These are phyloP conservation scores for Sonneratia alba DNA, from an alignment of 345 rosid species.

Conservation along the genomic window DNA sequence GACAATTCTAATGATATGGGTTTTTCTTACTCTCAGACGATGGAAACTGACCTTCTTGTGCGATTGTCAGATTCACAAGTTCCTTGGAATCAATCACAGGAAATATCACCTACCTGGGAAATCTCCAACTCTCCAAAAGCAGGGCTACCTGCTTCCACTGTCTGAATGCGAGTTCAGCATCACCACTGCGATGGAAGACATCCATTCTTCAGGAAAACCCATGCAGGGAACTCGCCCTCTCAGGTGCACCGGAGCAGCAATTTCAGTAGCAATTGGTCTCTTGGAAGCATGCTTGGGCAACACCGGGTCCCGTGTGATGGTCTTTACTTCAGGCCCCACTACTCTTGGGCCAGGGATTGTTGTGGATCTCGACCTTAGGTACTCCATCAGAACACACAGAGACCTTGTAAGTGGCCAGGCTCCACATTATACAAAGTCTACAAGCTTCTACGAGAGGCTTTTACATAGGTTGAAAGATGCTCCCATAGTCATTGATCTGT, in stretches of 20 bases:
- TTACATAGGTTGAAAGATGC: constrained; percentile 54
- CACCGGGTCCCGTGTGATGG: constrained; percentile 76
- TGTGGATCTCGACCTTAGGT: constrained; percentile 47
- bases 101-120: constrained; percentile 50
- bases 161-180: constrained; percentile 79
- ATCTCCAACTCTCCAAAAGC: constrained; percentile 40
- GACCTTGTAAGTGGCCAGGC: constrained; percentile 63
- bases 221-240: constrained; percentile 65
- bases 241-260: constrained; percentile 78
- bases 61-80: constrained; percentile 43
- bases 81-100: constrained; percentile 39
- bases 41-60: not conserved
- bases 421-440: constrained; percentile 43
- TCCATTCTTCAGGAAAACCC: constrained; percentile 24
- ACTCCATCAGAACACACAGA: constrained; percentile 74
- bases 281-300: constrained; percentile 58
- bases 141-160: constrained; percentile 65
- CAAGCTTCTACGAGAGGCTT: constrained; percentile 51
- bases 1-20: not conserved
- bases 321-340: constrained; percentile 90
- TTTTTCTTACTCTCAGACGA: not conserved
- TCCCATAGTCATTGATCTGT: constrained; percentile 67
- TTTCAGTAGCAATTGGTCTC: constrained; percentile 66
- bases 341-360: constrained; percentile 84
- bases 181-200: constrained; percentile 71